Base-by-base conservation (phyloP, 495 filamentous ascomycete genomes). In the Geoglossum glabrum region DNA sequence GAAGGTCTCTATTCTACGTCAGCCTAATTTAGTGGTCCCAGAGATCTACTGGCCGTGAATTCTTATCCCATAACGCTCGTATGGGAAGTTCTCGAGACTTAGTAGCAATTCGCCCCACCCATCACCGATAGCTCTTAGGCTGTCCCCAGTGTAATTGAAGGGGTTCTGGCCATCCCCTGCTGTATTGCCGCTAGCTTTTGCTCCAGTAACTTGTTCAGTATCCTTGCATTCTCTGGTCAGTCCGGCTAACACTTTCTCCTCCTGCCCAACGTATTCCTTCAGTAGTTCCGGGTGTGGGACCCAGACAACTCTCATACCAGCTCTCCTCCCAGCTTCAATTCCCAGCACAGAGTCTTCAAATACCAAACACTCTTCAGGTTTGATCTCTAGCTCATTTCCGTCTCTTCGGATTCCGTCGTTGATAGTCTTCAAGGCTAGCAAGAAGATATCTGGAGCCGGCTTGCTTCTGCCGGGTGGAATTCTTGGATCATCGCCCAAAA, bases 301-400 rank as follows among this genome's bases (percentile, higher is more conserved):
- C 92, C 92, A 99, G 0, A 94, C 73, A 9, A 95, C 92, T 60
- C 87, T 77, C 93, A 97, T 97, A 0, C 93, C 93, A 0, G 93
- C 92, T 57, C 92, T 78, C 31, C 92, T 72, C 11, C 88, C 92
- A 10, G 90, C 79, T 71, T 99, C 92, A 0, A 95, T 87, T 0
- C 92, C 92, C 0, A 87, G 86, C 49, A 97, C 90, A 26, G 81
- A 82, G 67, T 99, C 92, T 68, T 99, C 92, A 64, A 99, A 96
- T 0, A 99, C 92, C 9, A 99, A 73, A 68, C 90, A 96, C 67
- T 99, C 92, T 62, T 83, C 83, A 0, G 89, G 86, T 51, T 62
- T 73, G 45, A 99, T 82, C 61, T 83, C 80, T 33, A 70, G 67
- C 65, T 90, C 80, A 0, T 80, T 81, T 45, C 75, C 70, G 13